Conservation (phyloP, 148 eudicot species). For the Heliosperma pusillum region DNA sequence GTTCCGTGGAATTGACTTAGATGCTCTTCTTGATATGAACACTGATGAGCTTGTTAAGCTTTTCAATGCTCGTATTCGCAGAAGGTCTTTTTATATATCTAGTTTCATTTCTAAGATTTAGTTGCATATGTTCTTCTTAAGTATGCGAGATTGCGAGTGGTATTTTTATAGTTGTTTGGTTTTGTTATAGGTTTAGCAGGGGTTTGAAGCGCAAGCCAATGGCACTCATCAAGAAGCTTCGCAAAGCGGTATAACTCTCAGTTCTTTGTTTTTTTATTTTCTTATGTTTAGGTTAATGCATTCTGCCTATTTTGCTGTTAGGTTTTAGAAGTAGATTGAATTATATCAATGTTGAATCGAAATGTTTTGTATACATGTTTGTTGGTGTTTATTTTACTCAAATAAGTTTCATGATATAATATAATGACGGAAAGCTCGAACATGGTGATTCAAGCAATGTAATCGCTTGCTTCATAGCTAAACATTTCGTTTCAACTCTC, state of each 20-base stretch:
- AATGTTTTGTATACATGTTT: no score
- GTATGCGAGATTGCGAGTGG: background rate
- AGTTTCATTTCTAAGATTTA: background rate
- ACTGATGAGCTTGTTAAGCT: constrained; percentile 80
- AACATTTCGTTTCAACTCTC: no score
- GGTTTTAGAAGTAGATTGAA: no score
- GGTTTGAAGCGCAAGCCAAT: constrained; percentile 78
- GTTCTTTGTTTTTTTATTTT: background rate
- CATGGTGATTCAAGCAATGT: no score
- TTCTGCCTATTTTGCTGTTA: background rate
- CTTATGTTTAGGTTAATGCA: background rate
- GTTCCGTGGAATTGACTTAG: constrained; percentile 74
- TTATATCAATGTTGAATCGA: no score
- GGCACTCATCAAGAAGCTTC: constrained; percentile 72
- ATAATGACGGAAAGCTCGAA: no score
- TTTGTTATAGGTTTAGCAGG: constrained; percentile 21
- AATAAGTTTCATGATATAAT: no score
- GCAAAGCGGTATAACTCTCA: constrained; percentile 52
- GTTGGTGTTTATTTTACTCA: no score
- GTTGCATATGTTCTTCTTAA: background rate
- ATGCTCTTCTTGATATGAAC: constrained; percentile 68
- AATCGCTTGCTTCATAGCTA: no score
- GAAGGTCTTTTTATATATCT: constrained; percentile 37
- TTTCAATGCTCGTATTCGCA: constrained; percentile 56
- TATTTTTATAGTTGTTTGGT: background rate